A percentile compares a stretch with the other conserved stretches of the same genome.
These are phyloP conservation scores for Podosphaera aphanis DNA, from an alignment of 2,329 filamentous ascomycete species.

Conservation along the genomic window DNA sequence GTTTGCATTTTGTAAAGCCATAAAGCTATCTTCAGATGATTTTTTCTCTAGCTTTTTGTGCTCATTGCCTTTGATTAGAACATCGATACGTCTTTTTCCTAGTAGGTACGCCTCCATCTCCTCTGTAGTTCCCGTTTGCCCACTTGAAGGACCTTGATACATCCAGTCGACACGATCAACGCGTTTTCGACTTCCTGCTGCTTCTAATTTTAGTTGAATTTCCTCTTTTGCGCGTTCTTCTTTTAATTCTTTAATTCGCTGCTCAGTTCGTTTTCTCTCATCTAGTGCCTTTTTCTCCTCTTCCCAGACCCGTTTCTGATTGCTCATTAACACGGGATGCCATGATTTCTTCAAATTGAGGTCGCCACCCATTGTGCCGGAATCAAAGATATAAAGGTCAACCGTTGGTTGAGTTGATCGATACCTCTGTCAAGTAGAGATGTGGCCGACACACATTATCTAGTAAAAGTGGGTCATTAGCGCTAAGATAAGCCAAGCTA, in stretches of 20 bases:
- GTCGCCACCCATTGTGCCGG: conserved; percentile 65
- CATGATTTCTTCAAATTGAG: conserved; percentile 90
- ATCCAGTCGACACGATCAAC: conserved; percentile 88
- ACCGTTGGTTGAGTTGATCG: not conserved
- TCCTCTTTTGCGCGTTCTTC: conserved; percentile 87
- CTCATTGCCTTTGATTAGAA: conserved; percentile 60
- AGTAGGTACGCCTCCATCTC: conserved; percentile 86
- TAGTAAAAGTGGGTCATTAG: not conserved
- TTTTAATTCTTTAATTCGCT: conserved; percentile 76
- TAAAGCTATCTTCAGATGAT: conserved; percentile 32
- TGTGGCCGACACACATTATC: not conserved
- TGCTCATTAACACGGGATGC: conserved; percentile 75
- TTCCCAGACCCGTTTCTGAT: conserved; percentile 75
- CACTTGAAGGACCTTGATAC: conserved; percentile 69
- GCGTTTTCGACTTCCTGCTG: conserved; percentile 59
- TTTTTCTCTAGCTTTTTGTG: conserved; percentile 61
- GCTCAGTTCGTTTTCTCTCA: conserved; percentile 82
- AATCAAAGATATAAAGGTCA: not conserved
- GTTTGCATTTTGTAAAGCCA: conserved; percentile 45
- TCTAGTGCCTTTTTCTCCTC: conserved; percentile 82
- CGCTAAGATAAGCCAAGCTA: not conserved
- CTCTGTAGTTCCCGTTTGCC: conserved; percentile 53
- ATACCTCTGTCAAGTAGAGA: no score
- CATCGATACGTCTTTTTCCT: conserved; percentile 79
- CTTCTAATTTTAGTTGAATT: conserved; percentile 71